phyloP scores from a whole-genome alignment of 2,329 filamentous ascomycete species.

The Neofusicoccum ribis region DNA sequence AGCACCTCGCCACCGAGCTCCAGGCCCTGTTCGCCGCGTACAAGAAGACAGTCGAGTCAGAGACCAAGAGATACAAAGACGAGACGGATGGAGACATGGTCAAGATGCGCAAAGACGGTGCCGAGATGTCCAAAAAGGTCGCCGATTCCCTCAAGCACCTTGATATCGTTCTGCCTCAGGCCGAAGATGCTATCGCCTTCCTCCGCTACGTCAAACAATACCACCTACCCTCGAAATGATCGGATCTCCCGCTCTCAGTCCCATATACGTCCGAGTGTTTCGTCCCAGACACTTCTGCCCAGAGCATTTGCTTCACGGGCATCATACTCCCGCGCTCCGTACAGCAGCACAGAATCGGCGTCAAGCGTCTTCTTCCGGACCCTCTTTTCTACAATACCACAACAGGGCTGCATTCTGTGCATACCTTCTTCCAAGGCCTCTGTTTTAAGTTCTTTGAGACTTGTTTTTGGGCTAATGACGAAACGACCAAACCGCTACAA shows the following conservation, averaged over 20 bases:
- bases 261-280: background rate
- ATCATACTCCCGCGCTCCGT: background rate
- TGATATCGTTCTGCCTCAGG: constrained; percentile 13
- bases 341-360: background rate
- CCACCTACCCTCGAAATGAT: constrained; percentile 11
- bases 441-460: background rate
- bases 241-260: background rate
- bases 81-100: constrained; percentile 7
- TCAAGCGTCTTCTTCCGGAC: background rate
- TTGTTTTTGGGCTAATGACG: constrained; percentile 13
- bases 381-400: background rate
- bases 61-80: constrained; percentile 6
- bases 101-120: constrained; percentile 1
- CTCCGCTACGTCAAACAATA: constrained; percentile 17
- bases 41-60: background rate
- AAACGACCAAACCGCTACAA: constrained; percentile 7
- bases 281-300: background rate
- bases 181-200: constrained; percentile 17
- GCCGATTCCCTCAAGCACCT: background rate
- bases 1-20: background rate
- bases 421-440: background rate
- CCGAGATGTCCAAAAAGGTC: background rate
- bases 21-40: background rate
- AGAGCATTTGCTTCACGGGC: background rate
- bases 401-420: background rate